phyloP scores from a whole-genome alignment of 805 yeast species.

The Sungouiozyma ichnusensis region DNA sequence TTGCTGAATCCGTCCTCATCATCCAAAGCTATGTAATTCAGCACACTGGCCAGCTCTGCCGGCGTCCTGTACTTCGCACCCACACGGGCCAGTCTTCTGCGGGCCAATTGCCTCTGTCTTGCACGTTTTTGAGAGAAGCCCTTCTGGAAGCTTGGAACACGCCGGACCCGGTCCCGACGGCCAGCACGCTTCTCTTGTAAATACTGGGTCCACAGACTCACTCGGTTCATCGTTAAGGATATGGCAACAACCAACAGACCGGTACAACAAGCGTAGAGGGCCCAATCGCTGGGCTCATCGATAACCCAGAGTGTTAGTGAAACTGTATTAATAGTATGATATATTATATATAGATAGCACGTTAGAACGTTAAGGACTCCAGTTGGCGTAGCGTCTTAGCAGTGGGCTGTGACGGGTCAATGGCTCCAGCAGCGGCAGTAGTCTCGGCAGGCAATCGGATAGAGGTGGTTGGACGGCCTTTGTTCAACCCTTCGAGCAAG shows the following conservation, averaged over 20 bases:
- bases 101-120: not conserved
- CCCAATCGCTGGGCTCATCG: no score
- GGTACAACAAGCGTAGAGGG: no score
- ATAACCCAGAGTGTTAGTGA: no score
- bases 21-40: not conserved
- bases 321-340: no score
- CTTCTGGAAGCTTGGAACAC: not conserved
- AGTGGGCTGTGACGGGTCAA: not conserved
- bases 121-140: not conserved
- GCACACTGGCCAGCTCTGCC: not conserved
- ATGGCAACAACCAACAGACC: no score
- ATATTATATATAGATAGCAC: no score
- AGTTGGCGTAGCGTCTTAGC: not conserved
- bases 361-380: not conserved
- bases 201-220: not conserved
- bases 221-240: not conserved
- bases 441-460: conserved; percentile 53
- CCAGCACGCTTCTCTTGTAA: not conserved
- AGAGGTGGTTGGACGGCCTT: conserved; percentile 53
- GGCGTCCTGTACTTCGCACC: not conserved
- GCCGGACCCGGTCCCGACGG: not conserved
- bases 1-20: not conserved
- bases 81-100: not conserved
- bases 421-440: conserved; percentile 49
- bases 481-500: conserved; percentile 72